These are phyloP conservation scores for Podaxis sp. DNA, from an alignment of 768 basidiomycete species.

Conservation along the genomic window DNA sequence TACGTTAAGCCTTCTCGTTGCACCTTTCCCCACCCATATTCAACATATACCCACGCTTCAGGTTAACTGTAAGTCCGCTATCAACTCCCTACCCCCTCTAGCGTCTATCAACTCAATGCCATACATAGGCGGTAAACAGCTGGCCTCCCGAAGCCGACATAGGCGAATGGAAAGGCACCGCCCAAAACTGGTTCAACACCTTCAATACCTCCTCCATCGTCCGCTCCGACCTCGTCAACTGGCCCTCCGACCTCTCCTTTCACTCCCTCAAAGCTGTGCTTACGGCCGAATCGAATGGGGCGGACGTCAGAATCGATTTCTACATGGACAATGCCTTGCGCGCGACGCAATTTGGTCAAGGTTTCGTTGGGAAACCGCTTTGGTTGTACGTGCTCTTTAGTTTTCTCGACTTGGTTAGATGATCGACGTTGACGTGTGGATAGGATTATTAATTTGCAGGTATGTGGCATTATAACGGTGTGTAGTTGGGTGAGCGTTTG, in stretches of 20 bases:
- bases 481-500: not conserved
- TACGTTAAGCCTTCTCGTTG: slow-evolving; percentile 14
- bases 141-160: slow-evolving; percentile 47
- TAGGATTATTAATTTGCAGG: slow-evolving; percentile 46
- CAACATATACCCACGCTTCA: not conserved
- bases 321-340: slow-evolving; percentile 38
- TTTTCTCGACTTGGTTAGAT: not conserved
- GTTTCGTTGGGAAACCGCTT: slow-evolving; percentile 39
- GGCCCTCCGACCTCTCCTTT: slow-evolving; percentile 44
- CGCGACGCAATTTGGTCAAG: slow-evolving; percentile 39
- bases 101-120: not conserved
- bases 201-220: slow-evolving; percentile 46
- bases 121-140: slow-evolving; percentile 33
- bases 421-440: not conserved
- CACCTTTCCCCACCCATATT: not conserved
- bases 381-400: slow-evolving; percentile 35
- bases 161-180: slow-evolving; percentile 47
- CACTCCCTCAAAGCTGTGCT: slow-evolving; percentile 42
- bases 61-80: slow-evolving; percentile 5
- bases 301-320: slow-evolving; percentile 40
- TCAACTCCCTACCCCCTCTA: not conserved
- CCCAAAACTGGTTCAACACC: slow-evolving; percentile 44
- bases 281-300: slow-evolving; percentile 35
- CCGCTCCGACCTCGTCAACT: slow-evolving; percentile 36
- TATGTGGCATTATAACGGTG: slow-evolving; percentile 11